Base-by-base conservation (phyloP, 75 land plant genomes). In the Sequoia sempervirens region DNA sequence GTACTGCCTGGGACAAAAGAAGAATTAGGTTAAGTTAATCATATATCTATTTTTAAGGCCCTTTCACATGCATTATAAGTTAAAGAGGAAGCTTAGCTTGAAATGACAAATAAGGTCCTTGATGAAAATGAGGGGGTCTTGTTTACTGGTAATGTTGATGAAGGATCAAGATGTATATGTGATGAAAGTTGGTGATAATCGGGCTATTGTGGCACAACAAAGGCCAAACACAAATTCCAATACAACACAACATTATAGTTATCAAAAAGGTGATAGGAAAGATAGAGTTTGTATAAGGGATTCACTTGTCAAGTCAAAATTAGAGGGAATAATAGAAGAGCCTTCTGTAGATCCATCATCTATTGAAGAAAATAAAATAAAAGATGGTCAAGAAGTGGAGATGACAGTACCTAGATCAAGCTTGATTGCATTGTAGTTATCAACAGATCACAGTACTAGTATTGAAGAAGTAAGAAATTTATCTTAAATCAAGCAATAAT, bases 81-180 rank as follows among this genome's bases (percentile, higher is more conserved):
- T 18, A 96, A 95, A 52, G 99, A 98, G 87, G 83, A 85, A n/a
- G 93, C 91, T 5, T 98, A 94, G 80, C 83, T 98, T 82, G 94
- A 98, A 52, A 96, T 96, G 99, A 92, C 96, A 17, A 95, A 98
- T 76, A 90, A 86, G 83, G 87, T 87, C 28, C 81, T 96, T 83
- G 92, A 92, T 75, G 89, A 86, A 66, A 93, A 96, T 98, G 86
- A 96, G 93, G 93, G 99, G 99, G 30, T 98, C 99, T 0, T 98
- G 99, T 81, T 87, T 96, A 75, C 83, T 98, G 90, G 99, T 94
- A 66, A 96, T 90, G 83, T 83, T 98, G 56, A 93, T 98, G 98
- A 98, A 91, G 86, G 98, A 93, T 70, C 96, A 98, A n/a, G n/a
- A 98, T 92, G 98, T 98, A 72, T 98, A 98, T 91, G 92, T 96